These are phyloP conservation scores for Phytophthora nicotianae DNA, from an alignment of 352 stramenopile genomes.

Conservation along the genomic window DNA sequence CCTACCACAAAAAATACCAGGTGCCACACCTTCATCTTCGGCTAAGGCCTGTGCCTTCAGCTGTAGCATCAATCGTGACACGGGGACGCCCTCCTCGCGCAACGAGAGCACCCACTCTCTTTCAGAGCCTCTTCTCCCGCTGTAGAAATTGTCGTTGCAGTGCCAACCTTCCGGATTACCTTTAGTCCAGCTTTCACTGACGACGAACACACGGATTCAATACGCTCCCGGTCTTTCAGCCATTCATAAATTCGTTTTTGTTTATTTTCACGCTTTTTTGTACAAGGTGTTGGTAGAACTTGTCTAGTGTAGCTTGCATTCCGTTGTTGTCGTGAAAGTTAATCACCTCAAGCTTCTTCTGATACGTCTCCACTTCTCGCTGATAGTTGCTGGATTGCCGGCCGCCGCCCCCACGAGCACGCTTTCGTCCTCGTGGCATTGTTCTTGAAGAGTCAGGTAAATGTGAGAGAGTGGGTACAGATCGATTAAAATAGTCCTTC, in stretches of 20 bases:
- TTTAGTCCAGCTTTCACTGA: background rate
- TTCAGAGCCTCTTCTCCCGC: background rate
- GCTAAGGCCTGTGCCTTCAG: background rate
- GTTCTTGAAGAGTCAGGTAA: too few species aligned
- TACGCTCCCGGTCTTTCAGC: too few species aligned
- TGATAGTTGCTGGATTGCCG: too few species aligned
- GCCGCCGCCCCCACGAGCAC: too few species aligned
- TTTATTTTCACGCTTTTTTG: background rate
- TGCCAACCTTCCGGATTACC: background rate
- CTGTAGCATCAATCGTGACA: constrained; percentile 4
- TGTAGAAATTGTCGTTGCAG: background rate
- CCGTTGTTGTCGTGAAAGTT: background rate
- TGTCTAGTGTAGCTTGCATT: background rate
- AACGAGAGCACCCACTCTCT: too few species aligned
- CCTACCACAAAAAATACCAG: constrained; percentile 1
- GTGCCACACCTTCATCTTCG: constrained; percentile 4
- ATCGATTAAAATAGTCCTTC: too few species aligned
- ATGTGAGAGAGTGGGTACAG: too few species aligned
- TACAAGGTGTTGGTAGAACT: background rate
- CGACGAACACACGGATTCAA: background rate
- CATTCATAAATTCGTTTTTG: background rate
- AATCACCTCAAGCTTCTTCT: background rate
- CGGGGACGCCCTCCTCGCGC: too few species aligned
- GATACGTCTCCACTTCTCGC: too few species aligned
- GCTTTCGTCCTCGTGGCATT: too few species aligned